A percentile compares a stretch with the other conserved stretches of the same genome.
phyloP scores from a whole-genome alignment of 2,329 filamentous ascomycete species.

The Hymenoscyphus infarciens region DNA sequence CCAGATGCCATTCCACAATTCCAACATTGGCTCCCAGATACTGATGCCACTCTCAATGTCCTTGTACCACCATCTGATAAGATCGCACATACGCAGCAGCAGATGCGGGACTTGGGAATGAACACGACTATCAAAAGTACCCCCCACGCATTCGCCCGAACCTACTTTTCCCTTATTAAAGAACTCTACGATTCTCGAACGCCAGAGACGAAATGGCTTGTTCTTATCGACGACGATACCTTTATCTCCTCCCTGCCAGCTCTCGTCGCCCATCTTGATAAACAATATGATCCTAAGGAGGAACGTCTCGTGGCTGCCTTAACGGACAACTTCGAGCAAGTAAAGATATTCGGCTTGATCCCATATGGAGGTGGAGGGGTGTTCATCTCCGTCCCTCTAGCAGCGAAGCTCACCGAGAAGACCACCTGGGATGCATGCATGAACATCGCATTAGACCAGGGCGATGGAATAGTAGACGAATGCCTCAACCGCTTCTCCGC shows the following conservation, averaged over 20 bases:
- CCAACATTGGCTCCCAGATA: constrained; percentile 27
- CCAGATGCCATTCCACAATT: constrained; percentile 24
- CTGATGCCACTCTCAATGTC: constrained; percentile 21
- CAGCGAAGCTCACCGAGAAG: constrained; percentile 14
- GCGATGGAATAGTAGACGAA: constrained; percentile 27
- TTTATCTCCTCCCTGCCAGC: constrained; percentile 29
- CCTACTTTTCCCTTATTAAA: constrained; percentile 30
- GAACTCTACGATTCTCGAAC: constrained; percentile 26
- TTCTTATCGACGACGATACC: constrained; percentile 32
- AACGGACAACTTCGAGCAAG: constrained; percentile 26
- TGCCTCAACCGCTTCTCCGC: constrained; percentile 23
- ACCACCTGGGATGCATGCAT: constrained; percentile 24
- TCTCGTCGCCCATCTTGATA: constrained; percentile 23
- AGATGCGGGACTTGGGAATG: constrained; percentile 17
- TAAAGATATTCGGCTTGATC: constrained; percentile 24
- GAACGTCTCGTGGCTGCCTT: constrained; percentile 23
- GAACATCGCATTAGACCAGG: constrained; percentile 17
- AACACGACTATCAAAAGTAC: constrained; percentile 20
- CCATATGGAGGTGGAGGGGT: constrained; percentile 32
- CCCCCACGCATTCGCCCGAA: constrained; percentile 15
- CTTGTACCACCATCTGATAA: constrained; percentile 19
- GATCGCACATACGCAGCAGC: constrained; percentile 14
- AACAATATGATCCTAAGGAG: constrained; percentile 20
- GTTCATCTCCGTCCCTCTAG: constrained; percentile 29
- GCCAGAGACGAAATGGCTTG: constrained; percentile 28